These are phyloP conservation scores for Larix sibirica DNA, from an alignment of 83 land plant species.

Conservation along the genomic window DNA sequence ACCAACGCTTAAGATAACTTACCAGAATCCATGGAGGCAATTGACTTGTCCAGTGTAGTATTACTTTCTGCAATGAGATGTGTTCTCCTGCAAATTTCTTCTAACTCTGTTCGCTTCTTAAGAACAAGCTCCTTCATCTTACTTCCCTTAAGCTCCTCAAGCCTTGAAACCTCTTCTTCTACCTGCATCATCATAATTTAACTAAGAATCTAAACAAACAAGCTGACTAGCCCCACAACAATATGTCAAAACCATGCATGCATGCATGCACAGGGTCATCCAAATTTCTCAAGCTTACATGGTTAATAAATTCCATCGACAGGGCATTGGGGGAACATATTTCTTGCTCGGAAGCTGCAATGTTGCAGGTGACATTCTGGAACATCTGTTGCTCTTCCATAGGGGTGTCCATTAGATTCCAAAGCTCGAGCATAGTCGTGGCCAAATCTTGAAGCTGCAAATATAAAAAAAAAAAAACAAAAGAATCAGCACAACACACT, in stretches of 20 bases:
- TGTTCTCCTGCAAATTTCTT: constrained; percentile 63
- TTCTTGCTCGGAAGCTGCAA: constrained; percentile 71
- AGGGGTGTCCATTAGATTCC: constrained; percentile 90
- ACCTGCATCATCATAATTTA: constrained; percentile 35
- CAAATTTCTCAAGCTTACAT: constrained; percentile 30
- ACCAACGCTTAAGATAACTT: constrained; percentile 6
- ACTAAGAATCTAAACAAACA: neutral
- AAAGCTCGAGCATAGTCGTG: constrained; percentile 71
- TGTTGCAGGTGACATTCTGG: constrained; percentile 63
- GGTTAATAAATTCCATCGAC: constrained; percentile 42
- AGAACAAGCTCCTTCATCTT: constrained; percentile 63
- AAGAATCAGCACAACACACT: neutral
- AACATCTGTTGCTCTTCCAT: constrained; percentile 68
- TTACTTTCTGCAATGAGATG: constrained; percentile 69
- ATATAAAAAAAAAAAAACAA: neutral
- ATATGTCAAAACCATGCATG: neutral
- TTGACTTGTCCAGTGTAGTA: constrained; percentile 38
- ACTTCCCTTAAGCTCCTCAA: constrained; percentile 63
- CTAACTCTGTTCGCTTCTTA: constrained; percentile 53
- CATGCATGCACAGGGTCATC: neutral
- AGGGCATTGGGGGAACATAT: constrained; percentile 54
- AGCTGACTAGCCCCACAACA: neutral
- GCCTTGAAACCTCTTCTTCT: constrained; percentile 67
- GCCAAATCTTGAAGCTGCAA: constrained; percentile 77
- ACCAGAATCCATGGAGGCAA: constrained; percentile 81